Evolutionary conservation across 495 filamentous ascomycete genomes (phyloP).

Genomic region (Penicillium maclennaniae): DNA sequence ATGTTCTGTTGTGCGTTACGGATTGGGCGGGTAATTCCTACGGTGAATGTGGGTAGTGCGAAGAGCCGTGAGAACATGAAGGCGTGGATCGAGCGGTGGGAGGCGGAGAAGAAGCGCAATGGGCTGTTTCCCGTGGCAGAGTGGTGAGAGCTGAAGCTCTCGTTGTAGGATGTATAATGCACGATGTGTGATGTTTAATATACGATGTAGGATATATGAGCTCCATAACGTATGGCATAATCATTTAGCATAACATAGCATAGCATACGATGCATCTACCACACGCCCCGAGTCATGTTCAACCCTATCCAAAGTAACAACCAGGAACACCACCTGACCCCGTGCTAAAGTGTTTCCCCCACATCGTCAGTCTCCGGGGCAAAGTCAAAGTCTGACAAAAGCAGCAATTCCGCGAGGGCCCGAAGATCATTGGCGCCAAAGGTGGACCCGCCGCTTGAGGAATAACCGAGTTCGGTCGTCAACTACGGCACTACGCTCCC

Average conservation of each 20-base stretch:
- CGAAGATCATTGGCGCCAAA: neutral
- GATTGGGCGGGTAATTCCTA: conserved; percentile 87
- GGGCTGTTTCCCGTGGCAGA: conserved; percentile 55
- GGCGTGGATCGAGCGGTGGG: conserved; percentile 84
- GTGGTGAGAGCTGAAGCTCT: conserved; percentile 14
- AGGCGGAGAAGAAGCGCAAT: conserved; percentile 74
- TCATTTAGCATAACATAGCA: neutral
- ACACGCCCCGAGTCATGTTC: neutral
- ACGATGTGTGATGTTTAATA: too few relatives aligned
- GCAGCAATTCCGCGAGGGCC: too few relatives aligned
- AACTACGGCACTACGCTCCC: conserved; percentile 10
- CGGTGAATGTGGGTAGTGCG: conserved; percentile 80
- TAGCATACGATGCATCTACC: neutral
- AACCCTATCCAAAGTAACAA: too few relatives aligned
- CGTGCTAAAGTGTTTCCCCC: neutral
- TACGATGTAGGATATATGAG: too few relatives aligned
- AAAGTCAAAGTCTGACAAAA: too few relatives aligned
- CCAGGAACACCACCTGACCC: neutral
- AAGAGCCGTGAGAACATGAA: conserved; percentile 80
- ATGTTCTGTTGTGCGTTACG: conserved; percentile 86
- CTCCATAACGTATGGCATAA: conserved; percentile 1
- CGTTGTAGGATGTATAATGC: too few relatives aligned
- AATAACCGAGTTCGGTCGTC: conserved; percentile 13
- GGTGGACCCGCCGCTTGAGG: neutral
- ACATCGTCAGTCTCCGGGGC: neutral